Base-by-base conservation (phyloP, 1,284 basidiomycete species). In the Chiua sp. region DNA sequence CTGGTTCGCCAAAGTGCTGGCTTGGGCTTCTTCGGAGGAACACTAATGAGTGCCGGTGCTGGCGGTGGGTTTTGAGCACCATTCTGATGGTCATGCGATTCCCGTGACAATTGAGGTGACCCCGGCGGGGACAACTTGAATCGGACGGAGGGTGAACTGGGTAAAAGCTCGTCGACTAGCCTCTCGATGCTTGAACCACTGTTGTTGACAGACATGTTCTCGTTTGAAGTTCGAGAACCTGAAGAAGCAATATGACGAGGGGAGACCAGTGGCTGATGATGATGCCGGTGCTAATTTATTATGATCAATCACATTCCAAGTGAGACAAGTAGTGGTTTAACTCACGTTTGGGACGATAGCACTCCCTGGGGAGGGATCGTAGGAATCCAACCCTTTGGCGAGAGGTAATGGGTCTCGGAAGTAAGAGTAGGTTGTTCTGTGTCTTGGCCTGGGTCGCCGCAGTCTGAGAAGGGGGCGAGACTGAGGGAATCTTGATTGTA, bases 361-460 rank as follows among this genome's bases (percentile, higher is more conserved):
- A 33, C 55, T 67, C 2, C 59, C 60, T 0, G 62, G 63, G 68
- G 63, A 62, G 13, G 30, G 23, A 2, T 51, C 51, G 23, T 63
- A 62, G 6, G n/a, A 22, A 0, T 62, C 50, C 51, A 59, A 12
- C 3, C 48, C 59, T 6, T 32, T 44, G 1, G 20, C 57, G 4
- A 35, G 11, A 39, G 59, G 54, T 0, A 59, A 46, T 1, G 66
- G 58, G 28, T 55, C 63, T 16, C 60, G 33, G 22, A 57, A n/a
- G 26, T 56, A 62, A 28, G 46, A n/a, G 33, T 61, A 58, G 32
- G 59, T 61, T 32, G 20, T 4, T 46, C 67, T 58, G 32, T 63
- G 67, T 54, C 58, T 73, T n/a, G 68, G 71, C 71, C 68, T 69
- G 3, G 67, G 69, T 1, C 71, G 63, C 12, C 59, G 62, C 10